These are phyloP conservation scores for Fusarium heterosporum DNA, from an alignment of 2,329 filamentous ascomycete genomes.

Conservation along the genomic window DNA sequence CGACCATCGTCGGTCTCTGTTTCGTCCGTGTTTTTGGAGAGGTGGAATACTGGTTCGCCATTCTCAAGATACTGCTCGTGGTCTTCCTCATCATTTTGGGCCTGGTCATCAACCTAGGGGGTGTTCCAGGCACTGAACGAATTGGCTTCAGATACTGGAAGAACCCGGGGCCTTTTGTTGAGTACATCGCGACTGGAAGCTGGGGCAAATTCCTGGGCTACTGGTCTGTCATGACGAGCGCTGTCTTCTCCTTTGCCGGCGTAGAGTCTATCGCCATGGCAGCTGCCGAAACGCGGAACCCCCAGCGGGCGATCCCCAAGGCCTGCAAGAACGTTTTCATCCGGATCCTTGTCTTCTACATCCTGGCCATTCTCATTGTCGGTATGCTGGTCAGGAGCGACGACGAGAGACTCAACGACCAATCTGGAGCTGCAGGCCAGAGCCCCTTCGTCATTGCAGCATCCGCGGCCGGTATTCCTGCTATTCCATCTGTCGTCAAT, in stretches of 20 bases:
- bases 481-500: conserved; percentile 79
- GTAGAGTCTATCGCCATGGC: conserved; percentile 72
- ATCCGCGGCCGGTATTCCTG: conserved; percentile 72
- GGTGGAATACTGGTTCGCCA: conserved; percentile 63
- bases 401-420: conserved; percentile 64
- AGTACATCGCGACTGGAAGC: conserved; percentile 68
- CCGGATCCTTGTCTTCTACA: conserved; percentile 69
- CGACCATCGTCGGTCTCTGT: conserved; percentile 53
- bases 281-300: conserved; percentile 69
- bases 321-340: conserved; percentile 69
- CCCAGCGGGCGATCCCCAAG: conserved; percentile 63
- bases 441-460: conserved; percentile 79
- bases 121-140: conserved; percentile 38
- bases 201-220: conserved; percentile 76
- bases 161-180: conserved; percentile 75
- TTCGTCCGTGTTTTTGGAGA: conserved; percentile 64
- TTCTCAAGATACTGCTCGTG: conserved; percentile 64
- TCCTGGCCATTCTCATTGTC: conserved; percentile 77
- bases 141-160: conserved; percentile 46
- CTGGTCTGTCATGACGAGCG: conserved; percentile 70
- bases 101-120: conserved; percentile 51
- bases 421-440: conserved; percentile 57
- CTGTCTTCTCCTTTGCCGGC: conserved; percentile 77
- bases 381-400: conserved; percentile 72
- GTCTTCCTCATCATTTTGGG: conserved; percentile 62